Conservation (phyloP, 306 rosid species). For the Vigna trinervia region DNA sequence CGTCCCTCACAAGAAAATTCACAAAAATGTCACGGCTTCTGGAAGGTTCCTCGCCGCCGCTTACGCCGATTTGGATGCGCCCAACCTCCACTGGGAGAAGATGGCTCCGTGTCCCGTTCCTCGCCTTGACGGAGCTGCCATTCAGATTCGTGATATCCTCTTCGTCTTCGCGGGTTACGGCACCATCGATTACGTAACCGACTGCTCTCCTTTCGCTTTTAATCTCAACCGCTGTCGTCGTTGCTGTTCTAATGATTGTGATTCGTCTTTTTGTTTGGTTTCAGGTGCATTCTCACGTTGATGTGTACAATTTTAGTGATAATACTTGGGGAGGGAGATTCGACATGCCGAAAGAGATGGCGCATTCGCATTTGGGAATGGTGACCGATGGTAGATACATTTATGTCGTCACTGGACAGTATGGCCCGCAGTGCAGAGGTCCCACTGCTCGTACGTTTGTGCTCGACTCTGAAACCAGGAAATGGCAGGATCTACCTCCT, state of each 20-base stretch:
- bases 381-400: slow-evolving; percentile 87
- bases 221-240: not conserved
- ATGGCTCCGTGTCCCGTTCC: slow-evolving; percentile 85
- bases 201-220: not conserved
- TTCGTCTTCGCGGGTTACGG: slow-evolving; percentile 94
- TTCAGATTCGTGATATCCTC: slow-evolving; percentile 79
- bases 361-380: slow-evolving; percentile 93
- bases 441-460: slow-evolving; percentile 82
- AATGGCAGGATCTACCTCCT: slow-evolving; percentile 77
- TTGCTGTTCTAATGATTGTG: not conserved
- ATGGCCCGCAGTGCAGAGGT: slow-evolving; percentile 95
- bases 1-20: slow-evolving; percentile 27
- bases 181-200: slow-evolving; percentile 61
- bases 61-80: slow-evolving; percentile 86
- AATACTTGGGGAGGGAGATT: slow-evolving; percentile 79
- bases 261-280: not conserved
- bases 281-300: slow-evolving; percentile 95
- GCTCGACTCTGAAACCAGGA: slow-evolving; percentile 76
- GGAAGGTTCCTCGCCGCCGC: slow-evolving; percentile 71
- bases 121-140: slow-evolving; percentile 92
- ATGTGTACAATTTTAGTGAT: slow-evolving; percentile 73
- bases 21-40: slow-evolving; percentile 19
- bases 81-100: slow-evolving; percentile 72
- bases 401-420: slow-evolving; percentile 82
- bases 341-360: slow-evolving; percentile 98